A percentile compares a stretch with the other conserved stretches of the same genome.
Conservation (phyloP, 2,329 filamentous ascomycete genomes). For the Xylariaceae sp. region DNA sequence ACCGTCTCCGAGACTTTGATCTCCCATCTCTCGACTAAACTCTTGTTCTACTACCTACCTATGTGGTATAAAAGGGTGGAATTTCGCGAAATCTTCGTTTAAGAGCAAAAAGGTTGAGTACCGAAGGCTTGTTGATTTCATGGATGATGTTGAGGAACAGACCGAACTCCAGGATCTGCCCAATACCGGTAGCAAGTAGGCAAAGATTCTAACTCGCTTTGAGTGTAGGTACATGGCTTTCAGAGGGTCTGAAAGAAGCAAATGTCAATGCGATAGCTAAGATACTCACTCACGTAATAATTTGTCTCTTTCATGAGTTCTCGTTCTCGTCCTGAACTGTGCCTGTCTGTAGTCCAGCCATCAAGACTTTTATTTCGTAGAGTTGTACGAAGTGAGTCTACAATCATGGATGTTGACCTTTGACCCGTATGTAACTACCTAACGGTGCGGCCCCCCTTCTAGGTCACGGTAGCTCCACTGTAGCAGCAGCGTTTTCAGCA, state of each 20-base stretch:
- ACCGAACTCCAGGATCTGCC: constrained; percentile 2
- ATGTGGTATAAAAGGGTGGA: constrained; percentile 3
- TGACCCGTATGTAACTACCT: no score
- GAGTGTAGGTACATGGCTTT: not conserved
- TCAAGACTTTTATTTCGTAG: no score
- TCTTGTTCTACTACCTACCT: not conserved
- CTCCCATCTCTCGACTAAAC: constrained; percentile 26
- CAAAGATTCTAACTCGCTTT: constrained; percentile 15
- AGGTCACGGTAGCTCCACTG: no score
- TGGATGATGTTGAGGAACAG: constrained; percentile 16
- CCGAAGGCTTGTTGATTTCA: constrained; percentile 3
- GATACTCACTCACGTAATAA: not conserved
- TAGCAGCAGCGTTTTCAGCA: no score
- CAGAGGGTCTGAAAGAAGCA: not conserved
- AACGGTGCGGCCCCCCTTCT: no score
- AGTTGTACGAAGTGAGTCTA: no score
- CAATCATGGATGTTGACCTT: no score
- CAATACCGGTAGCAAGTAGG: not conserved
- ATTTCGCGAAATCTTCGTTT: constrained; percentile 10
- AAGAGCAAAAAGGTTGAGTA: constrained; percentile 1
- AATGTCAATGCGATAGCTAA: not conserved
- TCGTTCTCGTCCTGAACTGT: not conserved
- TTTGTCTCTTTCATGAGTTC: not conserved
- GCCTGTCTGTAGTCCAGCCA: not conserved
- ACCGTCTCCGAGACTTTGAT: constrained; percentile 19